Evolutionary conservation across 208 protist species (phyloP).

Genomic region (Leishmania lainsoni): DNA sequence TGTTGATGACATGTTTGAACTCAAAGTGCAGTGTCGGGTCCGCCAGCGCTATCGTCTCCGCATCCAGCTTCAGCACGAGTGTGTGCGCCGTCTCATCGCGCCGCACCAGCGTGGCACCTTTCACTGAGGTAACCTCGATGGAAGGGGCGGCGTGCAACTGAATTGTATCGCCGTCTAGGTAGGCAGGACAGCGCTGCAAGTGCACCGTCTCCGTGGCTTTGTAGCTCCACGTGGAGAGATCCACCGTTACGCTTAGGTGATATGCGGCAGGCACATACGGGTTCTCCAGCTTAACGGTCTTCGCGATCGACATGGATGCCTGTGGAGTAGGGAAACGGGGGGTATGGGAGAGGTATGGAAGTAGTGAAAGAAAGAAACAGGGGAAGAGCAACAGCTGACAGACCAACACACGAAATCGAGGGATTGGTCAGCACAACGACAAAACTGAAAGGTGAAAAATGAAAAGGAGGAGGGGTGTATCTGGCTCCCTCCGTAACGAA

Average conservation of each 20-base stretch:
- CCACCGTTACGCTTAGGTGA: slow-evolving; percentile 62
- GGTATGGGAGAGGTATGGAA: not conserved
- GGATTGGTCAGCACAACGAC: not conserved
- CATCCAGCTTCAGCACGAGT: slow-evolving; percentile 65
- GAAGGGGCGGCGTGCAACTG: slow-evolving; percentile 67
- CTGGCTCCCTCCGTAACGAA: not conserved
- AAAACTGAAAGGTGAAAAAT: not conserved
- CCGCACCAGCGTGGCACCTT: slow-evolving; percentile 52
- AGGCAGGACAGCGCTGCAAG: slow-evolving; percentile 41
- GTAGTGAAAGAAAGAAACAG: not conserved
- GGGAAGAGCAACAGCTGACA: not conserved
- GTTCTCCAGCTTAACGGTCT: slow-evolving; percentile 73
- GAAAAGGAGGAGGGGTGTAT: no score
- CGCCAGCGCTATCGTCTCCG: slow-evolving; percentile 36
- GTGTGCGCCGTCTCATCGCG: slow-evolving; percentile 57
- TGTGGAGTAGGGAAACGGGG: not conserved
- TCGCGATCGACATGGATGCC: not conserved
- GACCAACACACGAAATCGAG: not conserved
- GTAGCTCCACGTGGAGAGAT: slow-evolving; percentile 80
- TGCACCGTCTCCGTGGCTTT: slow-evolving; percentile 62
- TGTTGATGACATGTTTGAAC: slow-evolving; percentile 86
- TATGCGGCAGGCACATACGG: slow-evolving; percentile 76
- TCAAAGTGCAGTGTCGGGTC: slow-evolving; percentile 65
- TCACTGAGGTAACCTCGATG: slow-evolving; percentile 53
- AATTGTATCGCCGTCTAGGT: slow-evolving; percentile 39